These are phyloP conservation scores for Inga laurina DNA, from an alignment of 306 rosid species.

Conservation along the genomic window DNA sequence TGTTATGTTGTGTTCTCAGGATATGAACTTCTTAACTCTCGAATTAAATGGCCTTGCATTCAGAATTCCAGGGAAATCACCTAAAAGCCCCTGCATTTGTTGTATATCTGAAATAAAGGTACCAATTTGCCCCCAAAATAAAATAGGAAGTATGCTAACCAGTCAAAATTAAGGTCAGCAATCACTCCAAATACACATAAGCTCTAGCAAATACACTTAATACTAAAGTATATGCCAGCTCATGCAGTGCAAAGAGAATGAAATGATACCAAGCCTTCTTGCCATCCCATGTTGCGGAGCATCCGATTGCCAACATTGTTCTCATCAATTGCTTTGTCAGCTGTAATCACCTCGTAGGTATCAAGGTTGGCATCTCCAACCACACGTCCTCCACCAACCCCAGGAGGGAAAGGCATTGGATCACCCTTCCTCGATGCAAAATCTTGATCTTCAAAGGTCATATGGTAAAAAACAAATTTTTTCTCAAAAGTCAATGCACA, in stretches of 20 bases:
- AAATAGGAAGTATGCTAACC: constrained; percentile 1
- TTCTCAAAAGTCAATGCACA: constrained; percentile 54
- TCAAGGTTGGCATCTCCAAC: constrained; percentile 62
- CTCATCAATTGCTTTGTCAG: constrained; percentile 93
- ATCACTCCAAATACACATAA: not conserved
- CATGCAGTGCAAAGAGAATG: constrained; percentile 40
- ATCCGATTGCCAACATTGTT: constrained; percentile 94
- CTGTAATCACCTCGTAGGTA: constrained; percentile 81
- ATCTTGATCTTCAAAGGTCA: constrained; percentile 78
- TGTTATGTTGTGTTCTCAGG: not conserved
- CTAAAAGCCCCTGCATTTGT: not conserved
- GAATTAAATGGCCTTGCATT: not conserved
- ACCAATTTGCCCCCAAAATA: not conserved
- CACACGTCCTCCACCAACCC: constrained; percentile 95
- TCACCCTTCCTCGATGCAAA: constrained; percentile 80
- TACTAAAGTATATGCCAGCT: constrained; percentile 8
- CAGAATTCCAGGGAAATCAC: not conserved
- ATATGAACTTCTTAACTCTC: not conserved
- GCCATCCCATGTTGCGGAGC: constrained; percentile 99
- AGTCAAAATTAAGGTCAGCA: not conserved
- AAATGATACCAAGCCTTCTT: constrained; percentile 94
- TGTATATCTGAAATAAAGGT: not conserved
- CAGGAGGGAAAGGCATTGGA: constrained; percentile 98
- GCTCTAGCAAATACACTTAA: constrained; percentile 34
- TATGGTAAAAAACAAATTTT: constrained; percentile 50